Evolutionary conservation across 805 yeast genomes (phyloP), one percentile per base, ranked within the genome.

Genomic region (Nakazawaea wyomingensis): DNA sequence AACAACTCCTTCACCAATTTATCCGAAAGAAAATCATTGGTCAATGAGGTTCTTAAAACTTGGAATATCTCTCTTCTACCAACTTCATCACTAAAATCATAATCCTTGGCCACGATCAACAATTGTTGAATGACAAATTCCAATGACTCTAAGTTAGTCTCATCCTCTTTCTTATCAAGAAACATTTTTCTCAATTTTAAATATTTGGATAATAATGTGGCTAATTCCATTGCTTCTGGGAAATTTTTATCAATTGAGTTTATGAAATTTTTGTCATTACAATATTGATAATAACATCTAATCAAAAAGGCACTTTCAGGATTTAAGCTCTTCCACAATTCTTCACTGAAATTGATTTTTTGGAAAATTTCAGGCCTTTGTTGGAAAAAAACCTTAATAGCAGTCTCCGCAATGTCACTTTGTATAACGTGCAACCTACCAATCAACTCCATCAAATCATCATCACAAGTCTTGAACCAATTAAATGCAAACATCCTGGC

Each of bases 51-150:
- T 65, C 87, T 70, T 4, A 81, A 61, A 2, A 77, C 69, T 24
- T 68, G 72, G 31, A 85, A 63, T 77, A 88, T 78, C 35, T 79
- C 78, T 58, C 96, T 74, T 55, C 96, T 76, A 17, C 97, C 96
- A 37, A 85, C 75, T 60, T 90, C 96, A 65, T 93, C 97, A 52
- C 88, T 82, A 54, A 78, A 88, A 59, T 93, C 98, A 55, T 83
- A 84, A 30, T 76, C 75, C 22, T 74, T 73, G 0, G 90, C 82
- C 21, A 87, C 74, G 8, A 66, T 60, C 30, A 91, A 57, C 17
- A 91, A 60, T 59, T 93, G 96, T 45, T 79, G 78, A 33, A 89
- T 71, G 37, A 89, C 76, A 55, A 80, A 89, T 49, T 85, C 90
- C 22, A 78, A 56, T 44, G 83, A 88, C 18, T 66, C 69, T 4